These are phyloP conservation scores for Aspergillus brunneoviolaceus DNA, from an alignment of 2,329 filamentous ascomycete genomes.

Conservation along the genomic window DNA sequence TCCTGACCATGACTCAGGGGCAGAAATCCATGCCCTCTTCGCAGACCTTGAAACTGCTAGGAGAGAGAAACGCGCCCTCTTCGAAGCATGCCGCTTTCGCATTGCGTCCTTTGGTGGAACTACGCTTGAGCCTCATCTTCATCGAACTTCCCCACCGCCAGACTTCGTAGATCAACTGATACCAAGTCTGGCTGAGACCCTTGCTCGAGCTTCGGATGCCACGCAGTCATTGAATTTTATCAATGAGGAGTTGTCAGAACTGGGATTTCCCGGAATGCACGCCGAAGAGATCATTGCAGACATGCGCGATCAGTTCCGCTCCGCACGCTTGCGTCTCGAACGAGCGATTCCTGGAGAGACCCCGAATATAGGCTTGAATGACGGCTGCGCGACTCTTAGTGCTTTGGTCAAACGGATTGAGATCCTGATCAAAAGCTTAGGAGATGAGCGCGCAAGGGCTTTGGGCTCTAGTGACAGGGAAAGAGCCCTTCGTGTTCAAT, in stretches of 20 bases:
- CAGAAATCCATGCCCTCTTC: constrained; percentile 31
- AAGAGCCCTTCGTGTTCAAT: constrained; percentile 44
- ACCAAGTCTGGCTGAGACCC: constrained; percentile 35
- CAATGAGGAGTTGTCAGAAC: constrained; percentile 34
- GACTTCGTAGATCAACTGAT: constrained; percentile 41
- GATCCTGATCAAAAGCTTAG: constrained; percentile 34
- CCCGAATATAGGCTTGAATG: constrained; percentile 34
- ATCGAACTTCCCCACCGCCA: constrained; percentile 37
- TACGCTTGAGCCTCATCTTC: constrained; percentile 20
- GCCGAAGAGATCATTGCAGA: constrained; percentile 34
- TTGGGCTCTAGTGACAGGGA: constrained; percentile 39
- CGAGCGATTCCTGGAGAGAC: constrained; percentile 46
- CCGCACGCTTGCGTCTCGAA: constrained; percentile 47
- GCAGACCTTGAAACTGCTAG: constrained; percentile 41
- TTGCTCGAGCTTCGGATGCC: constrained; percentile 41
- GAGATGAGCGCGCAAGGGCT: constrained; percentile 33
- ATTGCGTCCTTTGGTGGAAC: constrained; percentile 26
- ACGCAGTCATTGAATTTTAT: constrained; percentile 37
- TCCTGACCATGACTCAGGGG: constrained; percentile 15
- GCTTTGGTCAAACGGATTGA: constrained; percentile 42
- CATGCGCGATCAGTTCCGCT: constrained; percentile 42
- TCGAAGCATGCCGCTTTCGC: constrained; percentile 39
- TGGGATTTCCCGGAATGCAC: constrained; percentile 41
- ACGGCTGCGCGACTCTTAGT: constrained; percentile 42
- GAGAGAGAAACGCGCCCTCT: constrained; percentile 41